Evolutionary conservation across 257 asterid species (phyloP), one percentile per base, ranked within the genome.

Genomic region (Solanum sparsipilum): DNA sequence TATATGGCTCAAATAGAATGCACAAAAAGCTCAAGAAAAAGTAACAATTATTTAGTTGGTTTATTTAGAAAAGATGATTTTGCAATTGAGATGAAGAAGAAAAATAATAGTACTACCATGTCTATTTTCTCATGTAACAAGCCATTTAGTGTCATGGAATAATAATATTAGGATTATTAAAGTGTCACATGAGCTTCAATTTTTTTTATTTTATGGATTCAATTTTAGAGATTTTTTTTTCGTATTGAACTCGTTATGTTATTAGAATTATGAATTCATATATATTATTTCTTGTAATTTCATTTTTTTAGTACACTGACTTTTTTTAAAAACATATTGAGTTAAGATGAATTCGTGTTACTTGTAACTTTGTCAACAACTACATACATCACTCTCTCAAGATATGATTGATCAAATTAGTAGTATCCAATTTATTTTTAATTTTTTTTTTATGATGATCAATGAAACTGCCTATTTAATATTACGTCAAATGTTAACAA

Each of bases 1-100:
- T 88, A 93, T 32, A 91, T 91, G 13, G 98, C 98, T 13, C 92
- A 90, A 65, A 92, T 87, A 88, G 96, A 96, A 91, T 94, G 95
- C 72, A 96, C 98, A 1, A 95, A 93, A 92, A 92, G 94, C 88
- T 46, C 84, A 5, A 88, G 48, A 67, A 92, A 92, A 52, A 91
- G 91, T 39, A 65, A 70, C 9, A 92, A 87, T 89, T 23, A 29
- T 35, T 20, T 15, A 6, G 27, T 9, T 65, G 73, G 86, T 71
- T 85, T 70, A 72, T 16, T 72, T 56, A 87, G 72, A 52, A 90
- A 63, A 44, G 81, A 35, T 23, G 63, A 88, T 29, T 89, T 67
- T 20, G 88, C 78, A 86, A 70, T 86, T 84, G 93, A 94, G 93
- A 94, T 90, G 91, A 93, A 91, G 32, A 93, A 91, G 83, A 71